phyloP scores from a whole-genome alignment of 2,329 filamentous ascomycete species.

The Aspergillus brasiliensis region DNA sequence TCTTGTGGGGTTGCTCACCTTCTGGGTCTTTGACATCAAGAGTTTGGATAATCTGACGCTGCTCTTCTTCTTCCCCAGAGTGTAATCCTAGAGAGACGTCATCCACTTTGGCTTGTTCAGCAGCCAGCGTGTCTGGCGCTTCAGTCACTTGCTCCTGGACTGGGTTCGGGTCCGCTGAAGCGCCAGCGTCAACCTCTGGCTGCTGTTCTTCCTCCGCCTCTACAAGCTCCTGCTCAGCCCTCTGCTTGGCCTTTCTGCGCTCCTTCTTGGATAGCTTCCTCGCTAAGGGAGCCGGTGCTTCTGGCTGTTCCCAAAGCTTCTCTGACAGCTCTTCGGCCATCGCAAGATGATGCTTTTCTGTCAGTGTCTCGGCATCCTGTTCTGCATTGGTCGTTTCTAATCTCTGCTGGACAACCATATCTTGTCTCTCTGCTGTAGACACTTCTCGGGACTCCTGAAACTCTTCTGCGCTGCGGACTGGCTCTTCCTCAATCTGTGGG shows the following conservation, averaged over 20 bases:
- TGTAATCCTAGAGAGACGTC: constrained; percentile 23
- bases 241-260: constrained; percentile 37
- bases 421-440: not conserved
- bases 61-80: constrained; percentile 40
- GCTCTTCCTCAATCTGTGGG: not conserved
- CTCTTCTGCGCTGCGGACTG: not conserved
- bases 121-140: not conserved
- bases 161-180: not conserved
- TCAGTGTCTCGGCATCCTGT: not conserved
- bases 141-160: not conserved
- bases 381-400: not conserved
- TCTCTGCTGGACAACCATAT: not conserved
- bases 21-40: constrained; percentile 4
- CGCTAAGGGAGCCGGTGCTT: constrained; percentile 14
- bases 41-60: constrained; percentile 21
- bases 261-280: constrained; percentile 41
- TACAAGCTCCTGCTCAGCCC: constrained; percentile 17
- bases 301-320: constrained; percentile 9
- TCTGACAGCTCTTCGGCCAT: constrained; percentile 17
- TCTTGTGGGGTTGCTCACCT: constrained; percentile 4
- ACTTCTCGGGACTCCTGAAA: not conserved
- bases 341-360: constrained; percentile 6
- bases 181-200: constrained; percentile 3
- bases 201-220: constrained; percentile 11
- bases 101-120: constrained; percentile 8